phyloP scores from a whole-genome alignment of 78 protist species.

The Dictyostelium brefeldianum region DNA sequence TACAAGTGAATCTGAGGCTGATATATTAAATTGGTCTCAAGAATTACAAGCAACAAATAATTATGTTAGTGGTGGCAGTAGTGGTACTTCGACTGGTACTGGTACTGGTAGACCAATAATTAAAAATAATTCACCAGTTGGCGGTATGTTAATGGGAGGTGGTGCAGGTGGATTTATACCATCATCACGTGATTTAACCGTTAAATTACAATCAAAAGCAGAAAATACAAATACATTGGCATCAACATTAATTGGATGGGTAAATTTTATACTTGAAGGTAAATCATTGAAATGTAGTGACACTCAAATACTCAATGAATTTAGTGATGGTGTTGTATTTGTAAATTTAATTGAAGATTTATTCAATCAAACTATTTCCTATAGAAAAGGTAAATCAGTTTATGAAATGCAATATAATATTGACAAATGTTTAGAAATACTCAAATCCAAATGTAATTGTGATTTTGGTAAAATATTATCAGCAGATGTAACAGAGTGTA shows the following conservation, averaged over 20 bases:
- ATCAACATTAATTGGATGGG: slow-evolving; percentile 21
- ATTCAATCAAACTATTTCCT: slow-evolving; percentile 1
- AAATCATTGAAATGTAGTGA: not conserved
- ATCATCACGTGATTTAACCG: slow-evolving; percentile 8
- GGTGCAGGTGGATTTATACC: slow-evolving; percentile 38
- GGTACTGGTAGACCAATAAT: not conserved
- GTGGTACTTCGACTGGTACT: not conserved
- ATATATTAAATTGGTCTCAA: slow-evolving; percentile 37
- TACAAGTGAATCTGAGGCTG: slow-evolving; percentile 42
- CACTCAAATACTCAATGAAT: not conserved
- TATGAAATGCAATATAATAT: slow-evolving; percentile 64
- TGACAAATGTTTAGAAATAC: slow-evolving; percentile 19
- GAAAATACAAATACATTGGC: slow-evolving; percentile 18
- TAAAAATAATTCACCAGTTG: slow-evolving; percentile 21
- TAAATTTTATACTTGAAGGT: slow-evolving; percentile 4
- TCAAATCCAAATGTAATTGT: slow-evolving; percentile 19
- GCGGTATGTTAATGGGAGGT: slow-evolving; percentile 11
- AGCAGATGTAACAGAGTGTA: slow-evolving; percentile 48
- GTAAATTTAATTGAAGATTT: slow-evolving; percentile 52
- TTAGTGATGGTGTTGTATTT: slow-evolving; percentile 51
- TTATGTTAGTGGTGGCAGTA: not conserved
- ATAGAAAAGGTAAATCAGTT: slow-evolving; percentile 64
- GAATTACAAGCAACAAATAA: slow-evolving; percentile 44
- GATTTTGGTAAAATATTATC: slow-evolving; percentile 50
- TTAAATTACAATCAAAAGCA: slow-evolving; percentile 16